Conservation (phyloP, 192 early-diverging fungal species). For the Chytriomyces hyalinus region DNA sequence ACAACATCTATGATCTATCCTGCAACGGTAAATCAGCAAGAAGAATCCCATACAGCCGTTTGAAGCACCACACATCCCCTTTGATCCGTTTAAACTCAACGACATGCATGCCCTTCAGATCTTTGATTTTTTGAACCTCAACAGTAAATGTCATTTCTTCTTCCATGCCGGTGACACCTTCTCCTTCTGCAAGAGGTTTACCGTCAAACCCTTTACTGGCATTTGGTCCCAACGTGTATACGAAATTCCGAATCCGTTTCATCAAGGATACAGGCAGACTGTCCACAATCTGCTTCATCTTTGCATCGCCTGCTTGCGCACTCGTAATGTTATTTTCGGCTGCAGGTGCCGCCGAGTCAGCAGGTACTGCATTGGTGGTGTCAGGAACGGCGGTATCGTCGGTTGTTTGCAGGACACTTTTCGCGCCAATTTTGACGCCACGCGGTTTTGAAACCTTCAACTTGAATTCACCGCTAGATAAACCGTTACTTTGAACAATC, state of each 20-base stretch:
- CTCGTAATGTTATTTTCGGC: not conserved
- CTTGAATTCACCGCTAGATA: constrained; percentile 22
- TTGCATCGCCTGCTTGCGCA: constrained; percentile 17
- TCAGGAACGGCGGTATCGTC: not conserved
- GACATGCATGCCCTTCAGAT: constrained; percentile 61
- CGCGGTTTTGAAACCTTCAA: constrained; percentile 30
- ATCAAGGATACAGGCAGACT: constrained; percentile 34
- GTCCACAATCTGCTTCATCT: constrained; percentile 27
- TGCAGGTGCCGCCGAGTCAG: not conserved
- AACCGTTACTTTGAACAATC: constrained; percentile 30
- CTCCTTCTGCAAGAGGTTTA: not conserved
- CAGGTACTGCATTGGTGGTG: not conserved
- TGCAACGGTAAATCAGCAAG: constrained; percentile 29
- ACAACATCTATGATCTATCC: not conserved
- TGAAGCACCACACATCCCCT: constrained; percentile 42
- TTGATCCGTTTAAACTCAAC: constrained; percentile 34
- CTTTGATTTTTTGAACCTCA: constrained; percentile 89
- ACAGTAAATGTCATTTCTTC: constrained; percentile 88
- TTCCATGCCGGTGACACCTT: constrained; percentile 46
- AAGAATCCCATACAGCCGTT: constrained; percentile 31
- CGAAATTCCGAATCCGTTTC: constrained; percentile 16
- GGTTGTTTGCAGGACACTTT: not conserved
- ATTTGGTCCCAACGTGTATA: constrained; percentile 25
- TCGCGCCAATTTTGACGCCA: constrained; percentile 12
- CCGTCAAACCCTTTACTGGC: constrained; percentile 35